These are phyloP conservation scores for Myriosclerotinia curreyana DNA, from an alignment of 2,329 filamentous ascomycete genomes.

Conservation along the genomic window DNA sequence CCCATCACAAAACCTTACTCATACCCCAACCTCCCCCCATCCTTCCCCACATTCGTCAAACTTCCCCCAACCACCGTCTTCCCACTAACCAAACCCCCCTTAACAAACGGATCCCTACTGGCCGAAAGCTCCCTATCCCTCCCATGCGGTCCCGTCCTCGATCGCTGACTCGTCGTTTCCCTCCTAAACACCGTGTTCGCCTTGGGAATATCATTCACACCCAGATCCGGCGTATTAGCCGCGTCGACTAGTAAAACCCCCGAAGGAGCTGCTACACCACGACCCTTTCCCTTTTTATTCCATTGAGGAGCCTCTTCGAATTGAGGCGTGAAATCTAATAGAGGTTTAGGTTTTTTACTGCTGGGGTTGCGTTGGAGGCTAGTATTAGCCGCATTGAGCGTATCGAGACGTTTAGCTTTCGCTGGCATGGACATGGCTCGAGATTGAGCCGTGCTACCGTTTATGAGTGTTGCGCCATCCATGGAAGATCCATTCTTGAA, in stretches of 20 bases:
- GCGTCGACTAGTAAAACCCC: slow-evolving; percentile 49
- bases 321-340: slow-evolving; percentile 64
- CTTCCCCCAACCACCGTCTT: background rate
- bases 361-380: slow-evolving; percentile 22
- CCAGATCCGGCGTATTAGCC: slow-evolving; percentile 38
- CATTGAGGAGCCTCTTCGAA: slow-evolving; percentile 63
- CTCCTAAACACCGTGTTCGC: slow-evolving; percentile 34
- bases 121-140: slow-evolving; percentile 20
- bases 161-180: slow-evolving; percentile 24
- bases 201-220: slow-evolving; percentile 25
- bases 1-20: background rate
- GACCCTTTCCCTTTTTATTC: slow-evolving; percentile 51
- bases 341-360: slow-evolving; percentile 47
- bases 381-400: slow-evolving; percentile 6
- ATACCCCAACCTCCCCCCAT: background rate
- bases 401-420: slow-evolving; percentile 19
- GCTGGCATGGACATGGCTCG: slow-evolving; percentile 32
- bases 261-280: slow-evolving; percentile 44
- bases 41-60: too few species aligned
- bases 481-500: slow-evolving; percentile 47
- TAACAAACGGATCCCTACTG: slow-evolving; percentile 24
- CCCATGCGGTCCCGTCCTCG: slow-evolving; percentile 20
- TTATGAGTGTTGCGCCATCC: slow-evolving; percentile 56
- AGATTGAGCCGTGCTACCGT: slow-evolving; percentile 40
- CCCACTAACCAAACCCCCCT: slow-evolving; percentile 24